Base-by-base conservation (phyloP, 352 stramenopile genomes). In the Pilasporangium apinafurcum region DNA sequence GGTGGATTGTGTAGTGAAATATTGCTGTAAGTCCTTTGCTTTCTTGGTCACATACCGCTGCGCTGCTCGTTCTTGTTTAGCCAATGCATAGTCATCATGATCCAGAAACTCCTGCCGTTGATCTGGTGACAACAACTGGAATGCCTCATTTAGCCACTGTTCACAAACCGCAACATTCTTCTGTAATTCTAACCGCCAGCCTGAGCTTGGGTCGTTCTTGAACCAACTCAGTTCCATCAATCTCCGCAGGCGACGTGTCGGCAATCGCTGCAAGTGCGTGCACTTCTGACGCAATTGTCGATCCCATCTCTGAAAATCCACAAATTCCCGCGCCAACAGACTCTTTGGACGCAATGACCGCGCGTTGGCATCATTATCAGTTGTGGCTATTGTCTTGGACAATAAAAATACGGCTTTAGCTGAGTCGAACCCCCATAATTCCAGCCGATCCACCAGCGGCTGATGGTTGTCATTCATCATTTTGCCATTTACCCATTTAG, bases 1-100 rank as follows among this genome's bases (percentile, higher is more conserved):
- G 7, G 86, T 49, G 9, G 65, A 46, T 9, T 32, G 27, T 14
- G 54, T 77, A 22, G 70, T 87, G 44, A 91, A 88, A 42, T 83
- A 91, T 35, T 91, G 76, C 58, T 87, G 76, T 36, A 87, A 28
- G 13, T 76, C 62, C 45, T 65, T 66, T 2, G 75, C 79, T 10
- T 59, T 49, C 37, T 85, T 65, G 1, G 37, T 61, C 1, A 63
- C 50, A 1, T 55, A 45, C 13, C 48, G 50, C 1, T 34, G 43
- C 42, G 50, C 38, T 29, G 50, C 20, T 13, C 52, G 58, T 38
- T 68, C 52, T 30, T 44, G 46, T 29, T 65, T 61, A 14, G 56
- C 43, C 7, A 50, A 47, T 6, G 41, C 36, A 56, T 88, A 86
- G 48, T 65, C 39, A 9, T 66, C 56, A 20, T 81, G 57, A 37